A percentile compares a stretch with the other conserved stretches of the same genome.
Evolutionary conservation across 305 asterid genomes (phyloP).

Genomic region (Striga hermonthica): DNA sequence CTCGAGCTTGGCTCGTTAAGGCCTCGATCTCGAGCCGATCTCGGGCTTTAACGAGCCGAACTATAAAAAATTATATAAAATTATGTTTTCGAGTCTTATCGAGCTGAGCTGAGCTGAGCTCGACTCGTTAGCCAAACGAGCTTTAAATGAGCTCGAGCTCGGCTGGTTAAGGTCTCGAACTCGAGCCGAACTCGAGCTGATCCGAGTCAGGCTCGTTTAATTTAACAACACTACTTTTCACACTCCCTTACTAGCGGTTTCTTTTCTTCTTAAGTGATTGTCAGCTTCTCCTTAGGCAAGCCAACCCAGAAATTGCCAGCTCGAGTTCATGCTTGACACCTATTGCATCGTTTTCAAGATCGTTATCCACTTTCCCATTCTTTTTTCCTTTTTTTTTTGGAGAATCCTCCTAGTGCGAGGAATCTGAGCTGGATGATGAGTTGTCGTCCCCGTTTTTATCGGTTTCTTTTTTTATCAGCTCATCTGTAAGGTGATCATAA

Average conservation of each 20-base stretch:
- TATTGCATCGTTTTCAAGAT: conserved; percentile 34
- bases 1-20: too few relatives aligned
- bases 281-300: conserved; percentile 52
- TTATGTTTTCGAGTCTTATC: too few relatives aligned
- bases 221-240: conserved; percentile 25
- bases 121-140: too few relatives aligned
- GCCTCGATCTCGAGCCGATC: too few relatives aligned
- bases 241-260: conserved; percentile 45
- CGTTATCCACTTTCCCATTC: conserved; percentile 48
- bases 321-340: conserved; percentile 52
- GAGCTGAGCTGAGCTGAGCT: too few relatives aligned
- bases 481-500: conserved; percentile 78
- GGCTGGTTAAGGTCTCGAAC: too few relatives aligned
- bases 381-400: conserved; percentile 42
- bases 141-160: too few relatives aligned
- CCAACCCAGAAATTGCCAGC: conserved; percentile 54
- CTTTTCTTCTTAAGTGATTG: conserved; percentile 48
- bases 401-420: conserved; percentile 62
- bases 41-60: too few relatives aligned
- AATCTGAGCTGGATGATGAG: conserved; percentile 82
- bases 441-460: conserved; percentile 42
- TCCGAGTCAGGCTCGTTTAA: too few relatives aligned
- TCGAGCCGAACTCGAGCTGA: too few relatives aligned
- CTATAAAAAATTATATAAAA: too few relatives aligned
- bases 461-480: conserved; percentile 52